Evolutionary conservation across 768 basidiomycete species (phyloP).

Genomic region (Agrocybe chaxingu): DNA sequence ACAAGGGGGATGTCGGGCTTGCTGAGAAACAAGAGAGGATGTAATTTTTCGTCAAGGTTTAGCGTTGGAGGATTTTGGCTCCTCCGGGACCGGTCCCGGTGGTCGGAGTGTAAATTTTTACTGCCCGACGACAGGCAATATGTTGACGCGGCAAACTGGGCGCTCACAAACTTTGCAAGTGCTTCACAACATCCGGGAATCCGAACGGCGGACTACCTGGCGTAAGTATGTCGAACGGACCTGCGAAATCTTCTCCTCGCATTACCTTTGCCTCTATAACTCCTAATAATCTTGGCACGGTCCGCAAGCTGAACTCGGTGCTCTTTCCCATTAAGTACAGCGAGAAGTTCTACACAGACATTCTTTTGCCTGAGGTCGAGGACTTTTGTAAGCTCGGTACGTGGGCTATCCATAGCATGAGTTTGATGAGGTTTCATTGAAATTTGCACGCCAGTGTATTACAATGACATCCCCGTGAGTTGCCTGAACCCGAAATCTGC

Average conservation of each 20-base stretch:
- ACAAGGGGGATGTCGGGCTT: too few relatives aligned
- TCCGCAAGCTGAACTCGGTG: constrained; percentile 67
- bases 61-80: too few relatives aligned
- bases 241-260: constrained; percentile 29
- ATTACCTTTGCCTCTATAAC: constrained; percentile 74
- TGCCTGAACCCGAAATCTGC: constrained; percentile 6
- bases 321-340: constrained; percentile 89
- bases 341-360: constrained; percentile 83
- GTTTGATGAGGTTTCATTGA: constrained; percentile 1
- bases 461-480: constrained; percentile 80
- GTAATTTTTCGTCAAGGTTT: too few relatives aligned
- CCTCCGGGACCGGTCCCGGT: too few relatives aligned
- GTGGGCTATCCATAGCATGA: constrained; percentile 25
- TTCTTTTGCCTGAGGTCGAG: constrained; percentile 73
- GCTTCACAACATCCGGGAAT: too few relatives aligned
- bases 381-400: constrained; percentile 85
- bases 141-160: too few relatives aligned
- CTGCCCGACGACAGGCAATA: too few relatives aligned
- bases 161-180: too few relatives aligned
- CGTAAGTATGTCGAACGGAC: constrained; percentile 16
- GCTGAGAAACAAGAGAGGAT: too few relatives aligned
- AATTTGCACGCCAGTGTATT: constrained; percentile 61
- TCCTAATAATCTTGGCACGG: constrained; percentile 79
- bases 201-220: too few relatives aligned
- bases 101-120: too few relatives aligned